These are phyloP conservation scores for Protomyces inouyei DNA, from an alignment of 1,139 yeast genomes.

Conservation along the genomic window DNA sequence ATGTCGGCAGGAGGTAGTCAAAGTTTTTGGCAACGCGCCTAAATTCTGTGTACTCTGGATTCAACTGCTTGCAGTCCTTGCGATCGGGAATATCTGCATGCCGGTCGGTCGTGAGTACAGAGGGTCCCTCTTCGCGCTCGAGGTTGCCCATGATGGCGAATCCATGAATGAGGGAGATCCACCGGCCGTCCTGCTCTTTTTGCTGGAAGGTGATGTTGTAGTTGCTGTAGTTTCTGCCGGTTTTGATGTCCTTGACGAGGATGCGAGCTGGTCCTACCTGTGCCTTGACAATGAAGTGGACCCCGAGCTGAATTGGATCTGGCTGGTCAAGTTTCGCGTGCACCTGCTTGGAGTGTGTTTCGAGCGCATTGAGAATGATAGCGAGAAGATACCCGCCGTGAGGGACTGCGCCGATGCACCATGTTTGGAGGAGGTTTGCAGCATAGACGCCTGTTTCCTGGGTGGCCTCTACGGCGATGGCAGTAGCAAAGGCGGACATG, in stretches of 20 bases:
- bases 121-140: conserved; percentile 9
- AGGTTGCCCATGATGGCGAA: conserved; percentile 14
- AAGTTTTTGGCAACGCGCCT: conserved; percentile 21
- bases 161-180: conserved; percentile 20
- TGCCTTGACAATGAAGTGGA: conserved; percentile 15
- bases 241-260: conserved; percentile 9
- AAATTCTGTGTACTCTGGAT: conserved; percentile 4
- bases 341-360: not conserved
- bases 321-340: conserved; percentile 11
- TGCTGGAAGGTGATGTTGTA: conserved; percentile 13
- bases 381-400: conserved; percentile 25
- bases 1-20: conserved; percentile 8
- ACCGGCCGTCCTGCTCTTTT: conserved; percentile 9
- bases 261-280: conserved; percentile 15
- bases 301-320: conserved; percentile 19
- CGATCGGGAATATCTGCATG: not conserved
- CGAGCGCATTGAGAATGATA: conserved; percentile 18
- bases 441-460: not conserved
- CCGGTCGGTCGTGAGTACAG: conserved; percentile 3
- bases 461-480: not conserved
- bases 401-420: conserved; percentile 24
- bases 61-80: conserved; percentile 4
- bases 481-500: conserved; percentile 12
- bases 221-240: conserved; percentile 23
- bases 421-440: not conserved